A percentile compares a stretch with the other conserved stretches of the same genome.
Conservation (phyloP, 1,284 basidiomycete species). For the Peniophora sp. region DNA sequence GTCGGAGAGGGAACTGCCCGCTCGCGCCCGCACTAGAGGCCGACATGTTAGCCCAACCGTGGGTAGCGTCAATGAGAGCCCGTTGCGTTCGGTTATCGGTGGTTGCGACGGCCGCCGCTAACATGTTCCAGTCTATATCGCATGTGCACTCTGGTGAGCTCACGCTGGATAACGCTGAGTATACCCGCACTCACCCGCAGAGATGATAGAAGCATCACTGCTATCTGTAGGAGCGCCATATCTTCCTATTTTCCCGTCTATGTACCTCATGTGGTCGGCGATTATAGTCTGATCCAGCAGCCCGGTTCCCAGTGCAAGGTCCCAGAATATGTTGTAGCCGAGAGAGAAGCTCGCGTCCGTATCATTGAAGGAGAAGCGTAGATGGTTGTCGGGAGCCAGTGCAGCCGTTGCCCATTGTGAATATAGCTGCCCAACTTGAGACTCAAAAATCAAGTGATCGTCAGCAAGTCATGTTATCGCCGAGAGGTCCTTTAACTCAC, state of each 20-base stretch:
- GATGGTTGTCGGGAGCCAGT: neutral
- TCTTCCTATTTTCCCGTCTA: neutral
- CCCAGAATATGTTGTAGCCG: neutral
- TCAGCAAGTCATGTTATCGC: neutral
- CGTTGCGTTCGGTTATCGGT: constrained; percentile 20
- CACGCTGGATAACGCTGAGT: no score
- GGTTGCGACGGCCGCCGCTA: constrained; percentile 24
- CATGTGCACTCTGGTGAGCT: constrained; percentile 1
- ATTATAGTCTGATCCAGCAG: constrained; percentile 14
- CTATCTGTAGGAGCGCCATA: neutral
- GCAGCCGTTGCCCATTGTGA: neutral
- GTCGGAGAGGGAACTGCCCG: neutral
- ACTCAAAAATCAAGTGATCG: neutral
- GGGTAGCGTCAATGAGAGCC: constrained; percentile 19
- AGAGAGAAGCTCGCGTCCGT: neutral
- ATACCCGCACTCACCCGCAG: no score
- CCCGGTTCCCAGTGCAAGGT: constrained; percentile 15
- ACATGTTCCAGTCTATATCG: constrained; percentile 29
- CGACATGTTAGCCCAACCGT: neutral
- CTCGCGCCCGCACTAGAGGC: no score
- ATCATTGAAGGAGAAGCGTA: neutral
- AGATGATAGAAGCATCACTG: neutral
- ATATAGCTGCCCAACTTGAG: neutral
- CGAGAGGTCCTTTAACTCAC: neutral
- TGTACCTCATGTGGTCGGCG: neutral